Evolutionary conservation across 768 basidiomycete species (phyloP).

Genomic region (Lactarius tabidus): DNA sequence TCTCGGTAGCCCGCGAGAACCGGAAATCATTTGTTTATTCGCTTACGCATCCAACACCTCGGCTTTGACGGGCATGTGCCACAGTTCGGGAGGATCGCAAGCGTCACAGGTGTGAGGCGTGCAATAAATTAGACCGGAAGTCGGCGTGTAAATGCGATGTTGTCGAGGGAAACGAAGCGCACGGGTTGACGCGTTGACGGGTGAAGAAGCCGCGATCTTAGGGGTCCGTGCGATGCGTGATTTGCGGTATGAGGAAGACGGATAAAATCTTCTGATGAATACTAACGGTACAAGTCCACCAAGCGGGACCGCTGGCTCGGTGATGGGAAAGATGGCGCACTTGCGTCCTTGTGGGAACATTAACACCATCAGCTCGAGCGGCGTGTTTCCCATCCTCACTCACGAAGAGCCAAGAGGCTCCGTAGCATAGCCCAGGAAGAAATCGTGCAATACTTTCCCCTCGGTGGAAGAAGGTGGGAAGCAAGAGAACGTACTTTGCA

Average conservation of each 20-base stretch:
- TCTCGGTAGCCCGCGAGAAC: constrained; percentile 62
- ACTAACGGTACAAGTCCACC: constrained; percentile 28
- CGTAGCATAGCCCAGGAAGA: not conserved
- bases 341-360: constrained; percentile 88
- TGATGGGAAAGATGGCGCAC: constrained; percentile 38
- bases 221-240: no score
- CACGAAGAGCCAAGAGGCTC: not conserved
- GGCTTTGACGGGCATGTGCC: constrained; percentile 54
- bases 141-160: constrained; percentile 72
- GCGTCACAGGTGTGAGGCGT: constrained; percentile 64
- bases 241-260: no score
- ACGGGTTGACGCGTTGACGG: constrained; percentile 61
- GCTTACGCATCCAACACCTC: constrained; percentile 63
- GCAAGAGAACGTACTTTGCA: constrained; percentile 57
- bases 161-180: constrained; percentile 71
- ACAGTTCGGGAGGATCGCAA: not conserved
- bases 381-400: constrained; percentile 74
- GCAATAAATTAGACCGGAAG: constrained; percentile 84
- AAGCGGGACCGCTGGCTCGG: not conserved
- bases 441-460: not conserved
- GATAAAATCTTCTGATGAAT: constrained; percentile 76
- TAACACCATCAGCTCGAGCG: constrained; percentile 58
- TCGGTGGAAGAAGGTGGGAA: constrained; percentile 33
- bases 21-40: constrained; percentile 72
- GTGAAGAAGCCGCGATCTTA: constrained; percentile 60